A percentile compares a stretch with the other conserved stretches of the same genome.
Conservation (phyloP, 345 rosid species). For the Aethionema arabicum region DNA sequence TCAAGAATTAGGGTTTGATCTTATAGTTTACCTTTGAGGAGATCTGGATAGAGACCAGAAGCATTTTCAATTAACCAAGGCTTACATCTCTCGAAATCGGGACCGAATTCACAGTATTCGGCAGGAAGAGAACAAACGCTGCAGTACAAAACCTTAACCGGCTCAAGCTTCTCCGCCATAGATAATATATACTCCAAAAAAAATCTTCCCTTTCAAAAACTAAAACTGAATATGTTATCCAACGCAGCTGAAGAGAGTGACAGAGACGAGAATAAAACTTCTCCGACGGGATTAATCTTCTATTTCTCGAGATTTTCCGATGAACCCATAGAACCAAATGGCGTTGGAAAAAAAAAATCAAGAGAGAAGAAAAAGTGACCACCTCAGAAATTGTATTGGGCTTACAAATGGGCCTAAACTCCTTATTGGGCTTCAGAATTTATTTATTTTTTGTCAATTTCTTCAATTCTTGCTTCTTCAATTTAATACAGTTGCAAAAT, state of each 20-base stretch:
- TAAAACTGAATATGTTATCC: conserved; percentile 8
- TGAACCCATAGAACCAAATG: conserved; percentile 6
- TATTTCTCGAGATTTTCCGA: not conserved
- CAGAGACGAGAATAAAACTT: conserved; percentile 10
- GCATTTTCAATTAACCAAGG: conserved; percentile 90
- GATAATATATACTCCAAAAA: not conserved
- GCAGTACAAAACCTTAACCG: conserved; percentile 77
- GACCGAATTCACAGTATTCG: conserved; percentile 93
- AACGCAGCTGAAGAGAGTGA: not conserved
- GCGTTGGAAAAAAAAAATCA: conserved; percentile 17
- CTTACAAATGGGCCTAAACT: not conserved
- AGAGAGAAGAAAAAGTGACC: not conserved
- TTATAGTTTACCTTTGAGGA: conserved; percentile 51
- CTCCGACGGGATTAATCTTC: conserved; percentile 7
- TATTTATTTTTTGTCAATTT: no score
- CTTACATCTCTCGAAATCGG: conserved; percentile 88
- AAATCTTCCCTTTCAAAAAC: not conserved
- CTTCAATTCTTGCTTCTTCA: no score
- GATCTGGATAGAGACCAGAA: conserved; percentile 84
- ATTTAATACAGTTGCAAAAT: no score
- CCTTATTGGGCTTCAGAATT: not conserved
- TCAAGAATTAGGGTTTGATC: conserved; percentile 24
- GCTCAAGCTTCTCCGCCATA: conserved; percentile 74
- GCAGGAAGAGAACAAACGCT: conserved; percentile 75
- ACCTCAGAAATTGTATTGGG: not conserved